Base-by-base conservation (phyloP, 1,139 yeast species). In the Sugiyamaella novakii region DNA sequence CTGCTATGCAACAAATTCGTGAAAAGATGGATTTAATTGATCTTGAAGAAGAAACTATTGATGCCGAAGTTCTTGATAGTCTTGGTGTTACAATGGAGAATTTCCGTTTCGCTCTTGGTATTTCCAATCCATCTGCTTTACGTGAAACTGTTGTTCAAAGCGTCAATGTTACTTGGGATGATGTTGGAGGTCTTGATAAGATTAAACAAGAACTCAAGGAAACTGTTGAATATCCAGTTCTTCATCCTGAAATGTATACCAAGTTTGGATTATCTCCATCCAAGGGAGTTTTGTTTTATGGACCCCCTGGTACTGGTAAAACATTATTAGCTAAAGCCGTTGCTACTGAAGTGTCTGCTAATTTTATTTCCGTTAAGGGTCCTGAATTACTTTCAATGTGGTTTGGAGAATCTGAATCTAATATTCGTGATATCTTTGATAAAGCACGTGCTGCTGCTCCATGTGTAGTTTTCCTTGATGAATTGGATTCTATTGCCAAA, bases 291-390 rank as follows among this genome's bases (percentile, higher is more conserved):
- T 78, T 94, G 68, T 92, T 94, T 78, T 92, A 87, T 71, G 99
- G 99, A 62, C 98, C 98, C 50, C 98, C 98, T 54, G 98, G 98
- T 84, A 91, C 98, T 57, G 98, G 98, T 87, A 91, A 91, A 74
- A 91, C 98, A 5, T 77, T 92, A 65, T 79, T 92, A 62, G 98
- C 98, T 40, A 92, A 92, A 73, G 98, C 98, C 43, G 97, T 92
- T 60, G 98, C 98, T 43, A 91, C 97, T 49, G 98, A 92, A 70
- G 97, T 89, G 35, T 85, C 95, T 50, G 98, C 98, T 39, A 92
- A 91, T 71, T 92, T 92, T 72, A 91, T 92, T 59, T 86, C 96
- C 43, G 97, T 92, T 53, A 91, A 91, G 73, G 98, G 98, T 61
- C 98, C 98, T 31, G 98, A 92, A 73, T 80, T 91, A 66, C 80